Evolutionary conservation across 2,329 filamentous ascomycete genomes (phyloP).

Genomic region (Aspergillus uvarum): DNA sequence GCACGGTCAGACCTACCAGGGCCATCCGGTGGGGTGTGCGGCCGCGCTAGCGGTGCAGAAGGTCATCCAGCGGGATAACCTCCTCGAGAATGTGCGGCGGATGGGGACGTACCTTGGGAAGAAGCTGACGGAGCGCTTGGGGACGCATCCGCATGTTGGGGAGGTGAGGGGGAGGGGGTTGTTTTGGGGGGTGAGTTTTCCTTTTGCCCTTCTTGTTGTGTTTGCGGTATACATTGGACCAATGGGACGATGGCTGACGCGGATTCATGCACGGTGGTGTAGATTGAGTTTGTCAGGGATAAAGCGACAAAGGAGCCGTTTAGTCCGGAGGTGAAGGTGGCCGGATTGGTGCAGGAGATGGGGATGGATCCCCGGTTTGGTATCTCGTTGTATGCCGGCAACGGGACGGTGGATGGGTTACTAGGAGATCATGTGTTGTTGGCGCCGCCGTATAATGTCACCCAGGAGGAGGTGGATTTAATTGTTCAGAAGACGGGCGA

Average conservation of each 20-base stretch:
- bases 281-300: constrained; percentile 59
- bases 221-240: background rate
- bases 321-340: constrained; percentile 45
- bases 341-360: constrained; percentile 52
- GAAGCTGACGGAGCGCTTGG: constrained; percentile 47
- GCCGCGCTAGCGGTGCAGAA: constrained; percentile 62
- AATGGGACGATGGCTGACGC: background rate
- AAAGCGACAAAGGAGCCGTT: constrained; percentile 57
- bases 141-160: constrained; percentile 52
- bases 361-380: constrained; percentile 46
- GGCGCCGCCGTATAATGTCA: constrained; percentile 67
- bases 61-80: constrained; percentile 56
- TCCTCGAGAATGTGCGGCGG: constrained; percentile 58
- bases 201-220: background rate
- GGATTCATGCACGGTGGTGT: background rate
- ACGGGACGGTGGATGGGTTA: constrained; percentile 59
- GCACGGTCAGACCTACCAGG: constrained; percentile 64
- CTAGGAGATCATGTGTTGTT: constrained; percentile 69
- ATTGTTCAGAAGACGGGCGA: constrained; percentile 53
- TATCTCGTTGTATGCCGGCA: constrained; percentile 64
- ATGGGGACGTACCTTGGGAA: constrained; percentile 52
- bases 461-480: constrained; percentile 54
- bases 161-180: constrained; percentile 59
- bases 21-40: constrained; percentile 56
- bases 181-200: constrained; percentile 56